Evolutionary conservation across 176 grass and related monocot genomes (phyloP).

Genomic region (Eragrostis curvula): DNA sequence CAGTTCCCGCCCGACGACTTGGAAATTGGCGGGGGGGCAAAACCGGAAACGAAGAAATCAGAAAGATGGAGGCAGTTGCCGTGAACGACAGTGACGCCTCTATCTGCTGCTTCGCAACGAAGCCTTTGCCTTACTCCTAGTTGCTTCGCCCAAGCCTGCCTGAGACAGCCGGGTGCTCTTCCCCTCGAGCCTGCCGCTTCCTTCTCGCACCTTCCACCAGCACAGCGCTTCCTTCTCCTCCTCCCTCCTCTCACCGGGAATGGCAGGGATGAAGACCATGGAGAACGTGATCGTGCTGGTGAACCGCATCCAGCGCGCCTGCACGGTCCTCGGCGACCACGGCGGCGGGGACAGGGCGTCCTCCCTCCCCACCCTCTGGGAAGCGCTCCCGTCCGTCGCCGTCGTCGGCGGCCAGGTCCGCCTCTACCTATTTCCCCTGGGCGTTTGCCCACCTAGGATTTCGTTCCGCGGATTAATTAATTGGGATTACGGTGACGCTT

Average conservation of each 20-base stretch:
- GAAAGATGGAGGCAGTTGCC: background rate
- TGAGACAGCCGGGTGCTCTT: background rate
- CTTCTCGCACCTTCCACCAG: conserved; percentile 42
- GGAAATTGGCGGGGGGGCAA: conserved; percentile 14
- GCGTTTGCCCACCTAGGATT: conserved; percentile 39
- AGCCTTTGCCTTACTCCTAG: conserved; percentile 40
- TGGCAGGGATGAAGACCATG: conserved; percentile 74
- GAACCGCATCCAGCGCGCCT: conserved; percentile 93
- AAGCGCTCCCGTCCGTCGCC: conserved; percentile 90
- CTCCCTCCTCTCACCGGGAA: conserved; percentile 9
- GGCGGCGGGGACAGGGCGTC: conserved; percentile 56
- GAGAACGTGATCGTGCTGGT: conserved; percentile 90
- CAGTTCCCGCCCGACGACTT: conserved; percentile 3
- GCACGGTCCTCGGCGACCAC: conserved; percentile 94
- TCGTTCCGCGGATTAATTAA: background rate
- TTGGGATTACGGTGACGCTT: conserved; percentile 2
- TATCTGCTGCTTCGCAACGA: conserved; percentile 20
- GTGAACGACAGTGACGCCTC: background rate
- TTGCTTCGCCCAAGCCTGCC: conserved; percentile 6
- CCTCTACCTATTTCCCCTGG: background rate
- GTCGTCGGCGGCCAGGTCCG: conserved; percentile 90
- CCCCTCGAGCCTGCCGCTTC: conserved; percentile 7
- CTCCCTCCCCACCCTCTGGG: conserved; percentile 85
- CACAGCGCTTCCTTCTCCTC: background rate
- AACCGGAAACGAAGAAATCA: conserved; percentile 20